phyloP scores from a whole-genome alignment of 2,329 filamentous ascomycete species.

The Cyclaneusma minus region DNA sequence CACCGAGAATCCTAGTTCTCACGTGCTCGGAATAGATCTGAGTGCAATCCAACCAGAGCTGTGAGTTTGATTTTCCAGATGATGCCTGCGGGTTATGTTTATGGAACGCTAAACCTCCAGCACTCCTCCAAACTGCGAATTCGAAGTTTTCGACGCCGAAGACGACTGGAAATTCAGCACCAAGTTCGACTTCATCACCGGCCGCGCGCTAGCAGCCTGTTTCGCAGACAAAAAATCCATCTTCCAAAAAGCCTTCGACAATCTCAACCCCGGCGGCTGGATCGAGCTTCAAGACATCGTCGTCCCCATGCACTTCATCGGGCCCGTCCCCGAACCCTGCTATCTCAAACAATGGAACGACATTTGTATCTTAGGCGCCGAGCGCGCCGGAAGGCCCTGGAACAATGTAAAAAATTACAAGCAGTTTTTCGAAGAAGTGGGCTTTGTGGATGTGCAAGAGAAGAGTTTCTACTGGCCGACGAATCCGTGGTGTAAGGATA shows the following conservation, averaged over 20 bases:
- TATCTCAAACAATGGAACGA: slow-evolving; percentile 8
- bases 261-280: slow-evolving; percentile 2
- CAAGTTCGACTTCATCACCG: slow-evolving; percentile 30
- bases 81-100: too few relatives aligned
- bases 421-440: slow-evolving; percentile 10
- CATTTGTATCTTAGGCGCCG: slow-evolving; percentile 7
- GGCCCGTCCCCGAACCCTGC: not conserved
- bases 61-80: too few relatives aligned
- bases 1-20: slow-evolving; percentile 1
- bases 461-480: slow-evolving; percentile 13
- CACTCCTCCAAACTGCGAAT: slow-evolving; percentile 32
- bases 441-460: slow-evolving; percentile 14
- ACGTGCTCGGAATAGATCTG: slow-evolving; percentile 2
- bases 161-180: slow-evolving; percentile 28
- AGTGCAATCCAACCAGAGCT: slow-evolving; percentile 2
- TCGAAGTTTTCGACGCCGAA: slow-evolving; percentile 34
- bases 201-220: slow-evolving; percentile 2
- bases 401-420: slow-evolving; percentile 7
- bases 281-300: slow-evolving; percentile 3
- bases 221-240: slow-evolving; percentile 2
- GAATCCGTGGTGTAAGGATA: slow-evolving; percentile 13
- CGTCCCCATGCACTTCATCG: slow-evolving; percentile 2
- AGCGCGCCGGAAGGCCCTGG: slow-evolving; percentile 10
- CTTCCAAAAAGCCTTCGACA: not conserved
- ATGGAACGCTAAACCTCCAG: too few relatives aligned